phyloP scores from a whole-genome alignment of 129 eudicot species.

The Saussurea involucrata region DNA sequence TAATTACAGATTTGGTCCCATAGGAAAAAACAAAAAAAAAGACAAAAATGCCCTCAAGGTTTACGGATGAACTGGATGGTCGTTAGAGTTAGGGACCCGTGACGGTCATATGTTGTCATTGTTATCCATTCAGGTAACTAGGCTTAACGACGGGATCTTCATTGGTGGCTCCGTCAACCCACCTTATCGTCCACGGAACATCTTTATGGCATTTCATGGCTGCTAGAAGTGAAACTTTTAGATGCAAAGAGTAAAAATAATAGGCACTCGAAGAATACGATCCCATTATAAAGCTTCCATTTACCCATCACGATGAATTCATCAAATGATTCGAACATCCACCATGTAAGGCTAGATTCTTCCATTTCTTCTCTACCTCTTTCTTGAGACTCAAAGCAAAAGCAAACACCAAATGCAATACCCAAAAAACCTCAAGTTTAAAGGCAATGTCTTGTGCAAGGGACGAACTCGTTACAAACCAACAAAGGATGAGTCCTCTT shows the following conservation, averaged over 20 bases:
- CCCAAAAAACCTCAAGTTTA: slow-evolving; percentile 32
- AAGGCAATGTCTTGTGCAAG: no score
- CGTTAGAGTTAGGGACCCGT: no score
- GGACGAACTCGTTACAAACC: no score
- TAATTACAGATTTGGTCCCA: no score
- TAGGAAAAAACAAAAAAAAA: no score
- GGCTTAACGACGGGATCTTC: slow-evolving; percentile 34
- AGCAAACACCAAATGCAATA: slow-evolving; percentile 31
- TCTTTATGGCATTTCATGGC: slow-evolving; percentile 58
- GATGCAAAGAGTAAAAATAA: slow-evolving; percentile 6
- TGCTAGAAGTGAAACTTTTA: slow-evolving; percentile 32
- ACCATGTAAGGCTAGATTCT: slow-evolving; percentile 30
- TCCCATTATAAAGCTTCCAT: slow-evolving; percentile 33
- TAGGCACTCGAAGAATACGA: slow-evolving; percentile 36
- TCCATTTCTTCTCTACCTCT: slow-evolving; percentile 37
- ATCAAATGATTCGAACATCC: slow-evolving; percentile 21
- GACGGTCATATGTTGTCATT: slow-evolving; percentile 36
- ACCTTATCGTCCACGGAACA: slow-evolving; percentile 38
- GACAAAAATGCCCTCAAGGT: no score
- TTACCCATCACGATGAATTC: slow-evolving; percentile 40
- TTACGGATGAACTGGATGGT: no score
- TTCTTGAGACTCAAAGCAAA: slow-evolving; percentile 39
- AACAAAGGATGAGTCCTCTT: no score
- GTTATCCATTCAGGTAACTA: slow-evolving; percentile 29
- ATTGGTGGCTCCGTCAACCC: slow-evolving; percentile 44